Evolutionary conservation across 1,284 basidiomycete species (phyloP), one percentile per base, ranked within the genome.

Genomic region (Irpex rosettiformis): DNA sequence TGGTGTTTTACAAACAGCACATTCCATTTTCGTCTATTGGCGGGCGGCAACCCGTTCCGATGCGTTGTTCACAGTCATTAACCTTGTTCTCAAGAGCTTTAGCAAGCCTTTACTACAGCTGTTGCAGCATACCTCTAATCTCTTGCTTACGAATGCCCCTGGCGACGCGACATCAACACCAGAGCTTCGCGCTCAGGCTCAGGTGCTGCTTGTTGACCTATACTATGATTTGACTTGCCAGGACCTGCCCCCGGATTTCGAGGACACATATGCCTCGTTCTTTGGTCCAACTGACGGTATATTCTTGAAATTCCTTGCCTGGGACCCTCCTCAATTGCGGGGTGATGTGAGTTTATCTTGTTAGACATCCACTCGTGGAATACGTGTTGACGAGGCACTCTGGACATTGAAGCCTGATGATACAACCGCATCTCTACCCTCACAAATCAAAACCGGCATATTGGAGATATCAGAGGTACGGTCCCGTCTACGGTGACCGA

Each of bases 211-310:
- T 3, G 79, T 93, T 16, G 93, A 96, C 55, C 84, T 98, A 29
- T 99, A 91, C 76, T 90, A 96, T 68, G 97, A 99, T 72, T 85
- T 99, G 59, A 94, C 91, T 1, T 93, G 91, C 64, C 97, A 99
- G 66, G 96, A 99, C 73, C 78, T 99, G 22, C 96, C 96, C 4
- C 95, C 95, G 7, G 89, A 88, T 63, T 89, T 99, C 67, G 96
- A 99, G 70, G 96, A 99, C 70, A 80, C 88, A 47, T 86, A 97
- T 62, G 76, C 81, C 7, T 83, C 89, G 61, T 96, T 95, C 71
- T 96, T 96, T 72, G 85, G 79, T 1, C 78, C 85, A 18, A 70
- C 77, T 0, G 76, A 72, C 1, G 93, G 93, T 1, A 85, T 86
- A 75, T 89, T 96, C 68, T 82, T 92, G 60, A 83, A 80, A 58